Conservation (phyloP, 306 rosid genomes). For the Sicyos edulis region DNA sequence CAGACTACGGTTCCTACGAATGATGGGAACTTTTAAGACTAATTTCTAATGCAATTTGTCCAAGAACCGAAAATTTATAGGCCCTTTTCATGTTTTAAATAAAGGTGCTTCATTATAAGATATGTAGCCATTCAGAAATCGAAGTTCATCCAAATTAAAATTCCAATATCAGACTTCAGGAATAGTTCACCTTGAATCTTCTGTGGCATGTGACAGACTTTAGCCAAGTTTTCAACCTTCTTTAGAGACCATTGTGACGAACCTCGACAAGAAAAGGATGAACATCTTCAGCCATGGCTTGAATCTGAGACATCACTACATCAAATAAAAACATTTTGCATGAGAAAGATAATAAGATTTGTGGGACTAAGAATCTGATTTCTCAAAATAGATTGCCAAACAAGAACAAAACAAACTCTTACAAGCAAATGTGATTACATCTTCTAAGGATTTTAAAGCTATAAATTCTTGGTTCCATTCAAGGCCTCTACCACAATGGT, state of each 20-base stretch:
- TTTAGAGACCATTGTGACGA: conserved; percentile 64
- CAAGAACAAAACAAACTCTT: background rate
- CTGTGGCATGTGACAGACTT: conserved; percentile 69
- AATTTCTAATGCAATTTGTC: no score
- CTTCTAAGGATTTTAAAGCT: background rate
- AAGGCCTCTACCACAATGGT: background rate
- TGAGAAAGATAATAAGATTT: conserved; percentile 37
- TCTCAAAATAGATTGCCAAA: background rate
- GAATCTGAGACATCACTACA: conserved; percentile 83
- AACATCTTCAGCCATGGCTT: conserved; percentile 95
- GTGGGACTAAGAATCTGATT: background rate
- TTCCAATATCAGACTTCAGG: conserved; percentile 5
- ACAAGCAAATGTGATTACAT: background rate
- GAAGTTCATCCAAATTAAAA: background rate
- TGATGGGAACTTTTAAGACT: background rate
- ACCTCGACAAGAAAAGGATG: conserved; percentile 86
- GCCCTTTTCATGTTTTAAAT: no score
- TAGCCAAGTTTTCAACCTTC: conserved; percentile 69
- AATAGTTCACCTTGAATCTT: conserved; percentile 65
- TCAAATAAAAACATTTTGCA: conserved; percentile 43
- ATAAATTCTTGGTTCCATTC: background rate
- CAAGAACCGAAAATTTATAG: no score
- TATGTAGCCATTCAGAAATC: background rate
- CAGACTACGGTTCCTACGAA: no score
- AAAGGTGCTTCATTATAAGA: background rate